Evolutionary conservation across 176 grass and related monocot species (phyloP), one percentile per base, ranked within the genome.

Genomic region (Zoysia japonica): DNA sequence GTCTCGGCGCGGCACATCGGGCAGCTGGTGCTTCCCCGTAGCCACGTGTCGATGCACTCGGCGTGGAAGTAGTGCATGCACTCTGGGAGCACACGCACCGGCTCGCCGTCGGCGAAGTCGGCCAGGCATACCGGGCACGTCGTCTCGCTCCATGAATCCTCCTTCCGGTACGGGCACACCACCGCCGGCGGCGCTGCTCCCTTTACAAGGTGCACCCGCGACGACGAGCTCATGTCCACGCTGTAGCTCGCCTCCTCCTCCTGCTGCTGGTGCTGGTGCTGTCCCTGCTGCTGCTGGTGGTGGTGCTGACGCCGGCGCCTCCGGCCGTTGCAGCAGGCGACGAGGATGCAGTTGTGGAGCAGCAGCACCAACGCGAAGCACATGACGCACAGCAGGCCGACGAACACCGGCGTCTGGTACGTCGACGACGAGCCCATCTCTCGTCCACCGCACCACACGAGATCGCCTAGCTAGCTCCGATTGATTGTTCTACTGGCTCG

Each of bases 21-120:
- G 84, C 80, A 91, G 72, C 85, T 91, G 17, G 61, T 81, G 47
- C 80, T 87, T 67, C 39, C 45, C 0, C 68, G 64, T 6, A 91
- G 82, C 85, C 82, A 91, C 2, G 78, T 74, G 13, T 78, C 82
- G 71, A 91, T 85, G 85, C 85, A 85, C 1, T 83, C 85, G 8
- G 43, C 80, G 72, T 91, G 89, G 77, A 67, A 91, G 89, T 81
- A 91, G 77, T 91, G 85, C 67, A 73, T 68, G 82, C 85, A 91
- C 72, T 74, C 78, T 0, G 89, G 85, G 1, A 88, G 82, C 78
- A 88, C 73, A 1, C 78, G 67, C 14, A 91, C 78, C 7, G 62
- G 2, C 78, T 91, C 82, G 65, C 89, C 85, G 74, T 91, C 85
- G 28, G 11, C 64, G 78, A 91, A 91, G 20, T 88, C 82, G 0